A percentile compares a stretch with the other conserved stretches of the same genome.
Evolutionary conservation across 2,329 filamentous ascomycete species (phyloP).

Genomic region (Drechslerella stenobrocha): DNA sequence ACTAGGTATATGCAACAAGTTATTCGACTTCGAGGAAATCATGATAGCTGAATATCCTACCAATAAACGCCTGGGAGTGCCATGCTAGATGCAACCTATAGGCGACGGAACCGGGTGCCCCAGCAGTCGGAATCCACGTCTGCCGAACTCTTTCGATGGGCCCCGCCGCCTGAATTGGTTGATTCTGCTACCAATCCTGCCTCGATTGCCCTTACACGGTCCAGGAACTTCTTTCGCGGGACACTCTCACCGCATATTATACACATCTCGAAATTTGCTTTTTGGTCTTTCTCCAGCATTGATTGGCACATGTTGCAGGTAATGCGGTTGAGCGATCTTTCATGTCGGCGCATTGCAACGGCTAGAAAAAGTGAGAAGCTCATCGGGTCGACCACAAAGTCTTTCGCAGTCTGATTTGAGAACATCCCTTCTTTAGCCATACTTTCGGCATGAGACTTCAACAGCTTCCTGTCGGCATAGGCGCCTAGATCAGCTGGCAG

Average conservation of each 20-base stretch:
- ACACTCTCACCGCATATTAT: neutral
- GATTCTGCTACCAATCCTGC: no score
- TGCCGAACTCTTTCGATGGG: no score
- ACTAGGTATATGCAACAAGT: no score
- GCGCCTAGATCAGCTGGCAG: no score
- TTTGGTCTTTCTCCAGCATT: neutral
- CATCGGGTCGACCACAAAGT: neutral
- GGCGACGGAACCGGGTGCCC: no score
- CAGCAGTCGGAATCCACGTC: no score
- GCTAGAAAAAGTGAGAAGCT: neutral
- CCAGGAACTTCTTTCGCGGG: neutral
- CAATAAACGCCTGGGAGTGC: no score
- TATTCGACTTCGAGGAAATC: no score
- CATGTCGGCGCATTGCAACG: neutral
- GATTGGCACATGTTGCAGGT: neutral
- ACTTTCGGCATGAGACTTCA: neutral
- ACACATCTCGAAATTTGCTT: neutral
- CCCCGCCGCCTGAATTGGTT: no score
- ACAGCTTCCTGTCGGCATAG: neutral
- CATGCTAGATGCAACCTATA: no score
- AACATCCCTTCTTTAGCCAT: neutral
- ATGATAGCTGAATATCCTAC: no score
- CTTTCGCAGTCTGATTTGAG: neutral
- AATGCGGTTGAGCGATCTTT: neutral
- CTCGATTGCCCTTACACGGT: neutral